Evolutionary conservation across 495 filamentous ascomycete genomes (phyloP).

Genomic region (Filosporella fistucella): DNA sequence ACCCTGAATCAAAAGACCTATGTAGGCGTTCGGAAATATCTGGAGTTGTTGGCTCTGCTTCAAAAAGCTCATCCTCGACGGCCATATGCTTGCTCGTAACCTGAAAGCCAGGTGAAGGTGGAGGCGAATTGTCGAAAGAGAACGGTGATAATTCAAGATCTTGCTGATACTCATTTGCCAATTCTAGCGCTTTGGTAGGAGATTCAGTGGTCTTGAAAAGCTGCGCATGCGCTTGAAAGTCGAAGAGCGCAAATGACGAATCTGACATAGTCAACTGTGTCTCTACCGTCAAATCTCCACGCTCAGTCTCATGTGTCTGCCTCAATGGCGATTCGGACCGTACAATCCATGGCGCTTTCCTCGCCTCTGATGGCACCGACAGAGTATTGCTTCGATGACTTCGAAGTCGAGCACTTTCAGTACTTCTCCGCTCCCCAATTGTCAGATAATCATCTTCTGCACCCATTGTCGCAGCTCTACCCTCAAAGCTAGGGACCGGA

Average conservation of each 20-base stretch:
- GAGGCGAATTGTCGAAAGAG: slow-evolving; percentile 21
- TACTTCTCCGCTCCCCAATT: background rate
- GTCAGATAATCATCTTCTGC: slow-evolving; percentile 15
- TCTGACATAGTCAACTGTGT: slow-evolving; percentile 6
- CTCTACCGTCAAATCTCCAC: background rate
- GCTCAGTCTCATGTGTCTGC: background rate
- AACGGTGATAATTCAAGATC: slow-evolving; percentile 28
- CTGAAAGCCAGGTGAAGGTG: slow-evolving; percentile 27
- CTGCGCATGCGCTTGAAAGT: slow-evolving; percentile 4
- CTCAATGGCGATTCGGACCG: slow-evolving; percentile 18
- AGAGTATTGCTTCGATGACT: slow-evolving; percentile 13
- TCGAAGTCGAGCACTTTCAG: background rate
- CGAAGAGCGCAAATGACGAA: slow-evolving; percentile 7
- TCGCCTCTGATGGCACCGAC: background rate
- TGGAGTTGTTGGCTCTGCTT: slow-evolving; percentile 27
- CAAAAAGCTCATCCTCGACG: slow-evolving; percentile 43
- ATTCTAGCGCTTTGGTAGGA: slow-evolving; percentile 10
- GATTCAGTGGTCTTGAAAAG: slow-evolving; percentile 8
- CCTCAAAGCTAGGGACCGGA: slow-evolving; percentile 27
- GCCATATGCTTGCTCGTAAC: slow-evolving; percentile 42
- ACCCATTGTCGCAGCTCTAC: slow-evolving; percentile 1
- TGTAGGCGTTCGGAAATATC: background rate
- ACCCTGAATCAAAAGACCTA: slow-evolving; percentile 19
- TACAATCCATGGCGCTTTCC: slow-evolving; percentile 11
- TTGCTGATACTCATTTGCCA: slow-evolving; percentile 24